Evolutionary conservation across 1,284 basidiomycete species (phyloP).

Genomic region (Tremellales sp.): DNA sequence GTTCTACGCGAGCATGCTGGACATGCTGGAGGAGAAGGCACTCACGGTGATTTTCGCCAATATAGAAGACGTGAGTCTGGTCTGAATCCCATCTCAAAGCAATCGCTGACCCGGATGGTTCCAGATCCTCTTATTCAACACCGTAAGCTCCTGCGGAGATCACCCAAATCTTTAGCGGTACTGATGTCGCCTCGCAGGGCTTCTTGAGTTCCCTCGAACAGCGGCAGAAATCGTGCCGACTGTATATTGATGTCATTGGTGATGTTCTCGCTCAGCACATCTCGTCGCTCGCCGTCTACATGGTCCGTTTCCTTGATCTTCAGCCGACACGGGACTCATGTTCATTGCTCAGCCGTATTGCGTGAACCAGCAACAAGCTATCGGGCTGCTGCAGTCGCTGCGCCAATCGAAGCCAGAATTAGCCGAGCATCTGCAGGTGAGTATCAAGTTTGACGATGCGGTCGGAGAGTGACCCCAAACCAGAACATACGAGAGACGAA

Average conservation of each 20-base stretch:
- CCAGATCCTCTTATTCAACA: conserved; percentile 72
- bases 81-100: background rate
- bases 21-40: conserved; percentile 70
- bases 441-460: background rate
- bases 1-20: conserved; percentile 76
- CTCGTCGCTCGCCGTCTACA: conserved; percentile 70
- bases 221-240: conserved; percentile 79
- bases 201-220: conserved; percentile 84
- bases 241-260: conserved; percentile 83
- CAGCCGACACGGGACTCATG: background rate
- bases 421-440: conserved; percentile 64
- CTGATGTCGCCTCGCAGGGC: conserved; percentile 49
- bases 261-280: conserved; percentile 76
- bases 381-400: conserved; percentile 70
- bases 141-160: conserved; percentile 52
- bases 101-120: conserved; percentile 6
- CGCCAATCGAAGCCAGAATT: conserved; percentile 65
- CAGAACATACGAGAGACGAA: conserved; percentile 52
- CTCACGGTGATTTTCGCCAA: conserved; percentile 85
- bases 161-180: conserved; percentile 10
- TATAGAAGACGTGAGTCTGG: conserved; percentile 66
- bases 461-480: background rate
- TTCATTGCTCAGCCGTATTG: conserved; percentile 74
- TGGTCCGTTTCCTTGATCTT: conserved; percentile 52
- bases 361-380: conserved; percentile 78